A percentile compares a stretch with the other conserved stretches of the same genome.
Evolutionary conservation across 1,139 yeast genomes (phyloP).

Genomic region (Pichia cactophila): DNA sequence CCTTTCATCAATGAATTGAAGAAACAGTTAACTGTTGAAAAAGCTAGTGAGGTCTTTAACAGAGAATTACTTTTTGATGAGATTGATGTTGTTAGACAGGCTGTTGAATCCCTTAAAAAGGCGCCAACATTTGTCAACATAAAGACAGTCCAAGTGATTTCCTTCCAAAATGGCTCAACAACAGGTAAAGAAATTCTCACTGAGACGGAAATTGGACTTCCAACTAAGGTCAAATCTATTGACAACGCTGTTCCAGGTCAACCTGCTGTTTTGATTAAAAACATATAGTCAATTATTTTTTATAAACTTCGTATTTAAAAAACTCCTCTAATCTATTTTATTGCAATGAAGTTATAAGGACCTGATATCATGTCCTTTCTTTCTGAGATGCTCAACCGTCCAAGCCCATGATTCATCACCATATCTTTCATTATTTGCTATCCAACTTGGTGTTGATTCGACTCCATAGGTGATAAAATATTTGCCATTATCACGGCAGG

Average conservation of each 20-base stretch:
- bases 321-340: background rate
- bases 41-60: conserved; percentile 73
- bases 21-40: conserved; percentile 62
- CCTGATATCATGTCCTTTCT: conserved; percentile 35
- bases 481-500: conserved; percentile 58
- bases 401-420: conserved; percentile 79
- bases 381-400: conserved; percentile 58
- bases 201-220: conserved; percentile 63
- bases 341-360: conserved; percentile 16
- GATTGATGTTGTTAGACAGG: conserved; percentile 50
- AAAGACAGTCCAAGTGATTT: conserved; percentile 50
- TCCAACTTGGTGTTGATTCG: conserved; percentile 45
- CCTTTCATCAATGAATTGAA: conserved; percentile 86
- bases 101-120: conserved; percentile 49
- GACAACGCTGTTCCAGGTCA: conserved; percentile 88
- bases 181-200: conserved; percentile 59
- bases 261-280: conserved; percentile 77
- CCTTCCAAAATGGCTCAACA: conserved; percentile 47
- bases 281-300: conserved; percentile 24
- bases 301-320: background rate
- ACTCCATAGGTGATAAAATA: conserved; percentile 57
- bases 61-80: conserved; percentile 82
- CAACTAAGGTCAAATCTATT: conserved; percentile 57
- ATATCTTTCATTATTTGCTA: conserved; percentile 53
- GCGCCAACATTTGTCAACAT: conserved; percentile 60